Conservation (phyloP, 2,329 filamentous ascomycete species). For the Aphanocladium album region DNA sequence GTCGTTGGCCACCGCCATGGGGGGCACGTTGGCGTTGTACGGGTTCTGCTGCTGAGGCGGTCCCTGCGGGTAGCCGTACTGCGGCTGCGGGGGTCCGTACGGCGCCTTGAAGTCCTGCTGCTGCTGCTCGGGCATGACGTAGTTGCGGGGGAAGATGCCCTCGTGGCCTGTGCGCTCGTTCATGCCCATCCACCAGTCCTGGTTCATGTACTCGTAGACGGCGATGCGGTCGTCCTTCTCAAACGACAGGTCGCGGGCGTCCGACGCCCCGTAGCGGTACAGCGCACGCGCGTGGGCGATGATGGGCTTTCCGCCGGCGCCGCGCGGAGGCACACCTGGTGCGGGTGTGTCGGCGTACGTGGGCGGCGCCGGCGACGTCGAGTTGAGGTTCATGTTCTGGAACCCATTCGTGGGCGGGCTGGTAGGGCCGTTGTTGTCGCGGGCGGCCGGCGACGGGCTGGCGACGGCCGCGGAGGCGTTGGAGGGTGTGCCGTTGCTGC, state of each 20-base stretch:
- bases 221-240: conserved; percentile 74
- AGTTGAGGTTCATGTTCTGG: conserved; percentile 35
- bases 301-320: conserved; percentile 42
- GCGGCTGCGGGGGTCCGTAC: conserved; percentile 29
- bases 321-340: conserved; percentile 36
- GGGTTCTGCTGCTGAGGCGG: conserved; percentile 51
- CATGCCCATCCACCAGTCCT: conserved; percentile 92
- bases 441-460: conserved; percentile 25
- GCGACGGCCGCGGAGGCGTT: conserved; percentile 24
- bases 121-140: conserved; percentile 74
- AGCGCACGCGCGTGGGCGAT: conserved; percentile 73
- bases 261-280: conserved; percentile 75
- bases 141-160: conserved; percentile 93
- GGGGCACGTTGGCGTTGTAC: conserved; percentile 67
- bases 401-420: conserved; percentile 34
- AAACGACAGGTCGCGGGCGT: conserved; percentile 76
- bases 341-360: conserved; percentile 46
- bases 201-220: conserved; percentile 90
- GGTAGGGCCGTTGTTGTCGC: conserved; percentile 24
- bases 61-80: conserved; percentile 36
- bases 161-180: conserved; percentile 78
- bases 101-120: conserved; percentile 53
- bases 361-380: conserved; percentile 39
- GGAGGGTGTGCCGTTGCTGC: conserved; percentile 19
- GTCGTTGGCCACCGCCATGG: conserved; percentile 65